These are phyloP conservation scores for Plasmodium inui DNA, from an alignment of 169 alveolate genomes.

Conservation along the genomic window DNA sequence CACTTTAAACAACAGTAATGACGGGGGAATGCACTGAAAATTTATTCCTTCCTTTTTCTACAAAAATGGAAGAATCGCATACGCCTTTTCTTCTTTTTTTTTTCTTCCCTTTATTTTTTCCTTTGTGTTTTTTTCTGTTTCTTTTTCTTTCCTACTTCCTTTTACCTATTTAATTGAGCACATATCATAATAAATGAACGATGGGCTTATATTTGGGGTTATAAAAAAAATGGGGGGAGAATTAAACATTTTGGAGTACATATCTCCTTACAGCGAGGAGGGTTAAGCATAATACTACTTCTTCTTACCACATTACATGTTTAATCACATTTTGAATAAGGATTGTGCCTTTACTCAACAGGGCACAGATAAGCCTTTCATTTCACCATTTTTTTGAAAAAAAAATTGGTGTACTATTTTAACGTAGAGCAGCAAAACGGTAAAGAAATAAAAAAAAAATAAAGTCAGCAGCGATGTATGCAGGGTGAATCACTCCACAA, in stretches of 20 bases:
- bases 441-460: not conserved
- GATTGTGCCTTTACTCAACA: not conserved
- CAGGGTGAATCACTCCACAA: not conserved
- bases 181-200: not conserved
- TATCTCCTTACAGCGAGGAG: not conserved
- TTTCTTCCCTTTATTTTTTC: not conserved
- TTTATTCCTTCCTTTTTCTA: not conserved
- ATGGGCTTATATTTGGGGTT: not conserved
- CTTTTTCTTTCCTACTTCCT: not conserved
- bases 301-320: not conserved
- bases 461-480: not conserved
- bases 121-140: not conserved
- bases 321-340: not conserved
- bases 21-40: not conserved
- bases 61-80: not conserved
- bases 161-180: not conserved
- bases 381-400: not conserved
- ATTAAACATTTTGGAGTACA: not conserved
- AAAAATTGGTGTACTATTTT: not conserved
- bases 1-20: not conserved
- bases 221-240: not conserved
- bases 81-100: not conserved
- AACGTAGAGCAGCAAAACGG: not conserved
- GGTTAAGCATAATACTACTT: not conserved
- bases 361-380: not conserved